Percentiles rank a stretch among this genome's conserved stretches.
phyloP scores from a whole-genome alignment of 208 protist genomes.

The Crithidia mellificae region DNA sequence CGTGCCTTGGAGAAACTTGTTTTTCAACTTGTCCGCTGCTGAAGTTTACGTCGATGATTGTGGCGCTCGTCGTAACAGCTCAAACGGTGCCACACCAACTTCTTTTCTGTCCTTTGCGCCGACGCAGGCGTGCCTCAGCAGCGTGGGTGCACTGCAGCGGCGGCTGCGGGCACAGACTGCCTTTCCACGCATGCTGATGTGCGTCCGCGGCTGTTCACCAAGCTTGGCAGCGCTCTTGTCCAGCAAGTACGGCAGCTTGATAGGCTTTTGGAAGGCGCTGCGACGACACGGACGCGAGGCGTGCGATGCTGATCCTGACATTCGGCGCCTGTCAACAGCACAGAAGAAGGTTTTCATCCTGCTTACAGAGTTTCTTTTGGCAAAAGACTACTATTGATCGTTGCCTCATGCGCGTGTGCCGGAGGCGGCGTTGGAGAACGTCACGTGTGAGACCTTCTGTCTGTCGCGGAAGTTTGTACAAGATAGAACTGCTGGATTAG shows the following conservation, averaged over 20 bases:
- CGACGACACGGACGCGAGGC: conserved; percentile 39
- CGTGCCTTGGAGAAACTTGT: too few species aligned
- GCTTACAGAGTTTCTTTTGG: conserved; percentile 72
- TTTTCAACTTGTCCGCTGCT: too few species aligned
- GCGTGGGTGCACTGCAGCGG: conserved; percentile 35
- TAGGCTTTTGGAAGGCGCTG: conserved; percentile 50
- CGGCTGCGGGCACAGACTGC: conserved; percentile 56
- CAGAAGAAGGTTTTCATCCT: conserved; percentile 75
- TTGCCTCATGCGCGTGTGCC: too few species aligned
- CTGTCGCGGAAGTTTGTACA: too few species aligned
- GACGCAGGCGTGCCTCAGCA: conserved; percentile 26
- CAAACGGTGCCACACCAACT: neutral
- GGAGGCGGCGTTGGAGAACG: too few species aligned
- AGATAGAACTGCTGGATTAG: too few species aligned
- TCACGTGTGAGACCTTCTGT: too few species aligned
- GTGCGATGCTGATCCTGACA: conserved; percentile 54
- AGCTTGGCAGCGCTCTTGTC: conserved; percentile 46
- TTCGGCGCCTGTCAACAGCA: conserved; percentile 43
- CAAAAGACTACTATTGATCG: conserved; percentile 67
- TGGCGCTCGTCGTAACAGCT: too few species aligned
- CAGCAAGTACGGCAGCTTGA: conserved; percentile 58
- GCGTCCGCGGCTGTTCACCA: conserved; percentile 68
- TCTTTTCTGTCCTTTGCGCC: conserved; percentile 18
- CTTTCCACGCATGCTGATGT: conserved; percentile 78
- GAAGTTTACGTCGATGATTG: too few species aligned